phyloP scores from a whole-genome alignment of 1,284 basidiomycete genomes.

The Ceratobasidium sp. region DNA sequence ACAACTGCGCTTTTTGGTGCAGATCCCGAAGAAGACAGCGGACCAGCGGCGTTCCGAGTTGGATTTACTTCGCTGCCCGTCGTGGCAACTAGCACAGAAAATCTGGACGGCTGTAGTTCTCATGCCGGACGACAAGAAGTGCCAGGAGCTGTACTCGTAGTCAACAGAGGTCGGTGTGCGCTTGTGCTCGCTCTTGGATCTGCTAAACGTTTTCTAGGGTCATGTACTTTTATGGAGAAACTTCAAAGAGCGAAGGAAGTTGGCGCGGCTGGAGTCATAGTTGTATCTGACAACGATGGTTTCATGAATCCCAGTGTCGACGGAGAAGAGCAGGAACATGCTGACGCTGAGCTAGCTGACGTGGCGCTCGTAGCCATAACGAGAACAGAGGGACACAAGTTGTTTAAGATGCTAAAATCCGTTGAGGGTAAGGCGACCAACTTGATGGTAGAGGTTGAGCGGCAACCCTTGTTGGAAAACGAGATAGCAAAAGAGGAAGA shows the following conservation, averaged over 20 bases:
- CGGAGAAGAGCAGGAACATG: constrained; percentile 61
- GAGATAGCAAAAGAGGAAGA: constrained; percentile 25
- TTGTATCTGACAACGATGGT: constrained; percentile 61
- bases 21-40: constrained; percentile 56
- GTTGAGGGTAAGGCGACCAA: constrained; percentile 63
- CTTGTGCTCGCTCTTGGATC: neutral
- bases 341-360: constrained; percentile 59
- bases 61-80: constrained; percentile 15
- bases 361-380: constrained; percentile 70
- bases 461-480: constrained; percentile 41
- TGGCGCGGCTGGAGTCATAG: constrained; percentile 77
- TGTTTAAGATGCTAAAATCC: constrained; percentile 67
- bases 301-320: constrained; percentile 75
- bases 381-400: constrained; percentile 60
- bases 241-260: constrained; percentile 69
- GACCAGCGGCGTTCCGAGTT: constrained; percentile 20
- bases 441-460: constrained; percentile 57
- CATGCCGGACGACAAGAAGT: neutral
- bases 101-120: constrained; percentile 17
- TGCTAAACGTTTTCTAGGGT: constrained; percentile 62
- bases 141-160: constrained; percentile 22
- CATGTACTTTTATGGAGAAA: constrained; percentile 86
- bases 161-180: constrained; percentile 21
- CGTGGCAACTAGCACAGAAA: neutral
- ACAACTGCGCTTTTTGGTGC: constrained; percentile 78